These are phyloP conservation scores for Phoenix roebelenii DNA, from an alignment of 176 grass and related monocot genomes.

Conservation along the genomic window DNA sequence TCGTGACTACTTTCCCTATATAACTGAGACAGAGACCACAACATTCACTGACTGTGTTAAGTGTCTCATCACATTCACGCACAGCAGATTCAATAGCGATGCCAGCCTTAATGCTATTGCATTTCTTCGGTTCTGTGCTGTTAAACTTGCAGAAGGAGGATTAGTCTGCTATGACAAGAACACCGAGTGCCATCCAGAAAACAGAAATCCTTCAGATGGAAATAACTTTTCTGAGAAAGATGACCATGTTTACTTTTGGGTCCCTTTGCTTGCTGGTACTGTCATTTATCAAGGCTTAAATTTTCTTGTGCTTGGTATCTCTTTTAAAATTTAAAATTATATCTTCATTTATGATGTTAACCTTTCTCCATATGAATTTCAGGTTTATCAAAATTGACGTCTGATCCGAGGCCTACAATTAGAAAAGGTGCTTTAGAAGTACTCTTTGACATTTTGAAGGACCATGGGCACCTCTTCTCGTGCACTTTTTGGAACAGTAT, in stretches of 20 bases:
- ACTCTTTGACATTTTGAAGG: slow-evolving; percentile 91
- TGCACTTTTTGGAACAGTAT: slow-evolving; percentile 69
- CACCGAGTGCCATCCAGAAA: slow-evolving; percentile 19
- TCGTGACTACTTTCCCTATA: slow-evolving; percentile 85
- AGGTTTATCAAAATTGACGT: slow-evolving; percentile 89
- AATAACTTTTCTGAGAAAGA: slow-evolving; percentile 46
- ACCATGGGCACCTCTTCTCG: slow-evolving; percentile 87
- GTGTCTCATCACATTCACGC: slow-evolving; percentile 88
- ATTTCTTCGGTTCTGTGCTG: slow-evolving; percentile 90
- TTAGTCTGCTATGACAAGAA: slow-evolving; percentile 52
- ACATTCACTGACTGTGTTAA: slow-evolving; percentile 92
- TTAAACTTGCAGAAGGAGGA: slow-evolving; percentile 87
- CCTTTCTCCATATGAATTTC: slow-evolving; percentile 15
- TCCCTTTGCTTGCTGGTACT: slow-evolving; percentile 81
- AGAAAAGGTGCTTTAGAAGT: slow-evolving; percentile 95
- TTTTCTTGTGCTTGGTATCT: slow-evolving; percentile 5
- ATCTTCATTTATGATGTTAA: slow-evolving; percentile 14
- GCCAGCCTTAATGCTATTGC: slow-evolving; percentile 92
- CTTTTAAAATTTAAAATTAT: slow-evolving; percentile 12
- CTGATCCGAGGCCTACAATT: slow-evolving; percentile 79
- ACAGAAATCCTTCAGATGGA: slow-evolving; percentile 38
- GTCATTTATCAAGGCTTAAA: slow-evolving; percentile 7
- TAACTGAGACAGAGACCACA: slow-evolving; percentile 93
- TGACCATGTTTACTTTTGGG: slow-evolving; percentile 87
- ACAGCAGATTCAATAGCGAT: slow-evolving; percentile 89